Evolutionary conservation across 257 asterid species (phyloP), one percentile per base, ranked within the genome.

Genomic region (Solanum verrucosum): DNA sequence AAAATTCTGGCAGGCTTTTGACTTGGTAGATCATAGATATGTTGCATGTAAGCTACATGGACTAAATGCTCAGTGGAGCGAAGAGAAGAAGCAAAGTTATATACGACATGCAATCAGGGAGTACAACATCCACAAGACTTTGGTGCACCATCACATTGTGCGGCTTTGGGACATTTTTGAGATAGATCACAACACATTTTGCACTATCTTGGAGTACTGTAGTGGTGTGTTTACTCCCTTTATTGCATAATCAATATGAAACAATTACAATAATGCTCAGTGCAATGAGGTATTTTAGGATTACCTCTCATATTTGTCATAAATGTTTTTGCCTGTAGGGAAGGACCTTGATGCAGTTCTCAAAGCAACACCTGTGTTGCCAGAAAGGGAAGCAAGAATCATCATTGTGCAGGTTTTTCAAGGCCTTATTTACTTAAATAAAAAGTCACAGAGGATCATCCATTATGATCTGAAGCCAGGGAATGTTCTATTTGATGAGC

Each of bases 1-100:
- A 46, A 71, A 72, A 46, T 71, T 83, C 89, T 92, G 83, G 91
- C 96, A 97, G 99, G 99, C 99, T 89, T 97, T 96, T 93, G 99
- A 97, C 94, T 94, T 97, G 94, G 91, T 97, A 87, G 99, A 96
- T 87, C 91, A 97, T 90, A 94, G 98, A 93, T 97, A 93, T 88
- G 99, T 97, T 88, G 99, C 99, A 35, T 97, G 99, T 92, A 97
- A 97, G 95, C 98, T 97, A 88, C 99, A 97, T 86, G 97, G 99
- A 84, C 90, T 97, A 90, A 95, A 96, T 88, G 96, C 99, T 86
- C 98, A 97, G 90, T 97, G 99, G 99, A 95, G 99, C 87, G 99
- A 97, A 93, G 99, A 96, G 83, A 97, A 96, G 95, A 97, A 97
- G 94, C 99, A 94, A 90, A 96, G 98, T 87, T 97, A 97, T 87